Evolutionary conservation across 192 early-diverging fungal genomes (phyloP), one percentile per base, ranked within the genome.

Genomic region (Coemansia sp.): DNA sequence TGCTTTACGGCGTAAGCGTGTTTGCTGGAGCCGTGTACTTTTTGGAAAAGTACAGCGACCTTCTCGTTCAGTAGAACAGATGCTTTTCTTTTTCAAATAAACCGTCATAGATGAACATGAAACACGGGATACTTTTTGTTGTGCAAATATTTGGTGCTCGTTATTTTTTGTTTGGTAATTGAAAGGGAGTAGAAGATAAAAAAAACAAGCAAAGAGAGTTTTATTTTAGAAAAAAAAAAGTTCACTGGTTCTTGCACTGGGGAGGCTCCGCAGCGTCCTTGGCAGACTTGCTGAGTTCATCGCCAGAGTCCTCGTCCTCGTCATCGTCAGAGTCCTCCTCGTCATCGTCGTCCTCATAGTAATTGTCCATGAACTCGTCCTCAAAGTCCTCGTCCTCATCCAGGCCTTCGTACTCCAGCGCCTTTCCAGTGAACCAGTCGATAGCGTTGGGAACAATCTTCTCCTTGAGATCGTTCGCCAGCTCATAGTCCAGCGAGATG

Each of bases 391-490:
- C 69, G 33, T 76, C 66, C 55, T 70, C 70, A 25, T 70, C 76
- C 20, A 80, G 68, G 11, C 73, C 76, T 65, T 79, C 82, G 79
- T 91, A 93, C 63, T 90, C 87, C 42, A 98, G 84, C 46, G 97
- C 97, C 77, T 93, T 91, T 73, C 97, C 97, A 20, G 97, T 98
- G 85, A 98, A 99, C 91, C 93, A 99, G 84, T 98, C 94, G 63
- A 98, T 78, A 55, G 97, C 97, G 73, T 87, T 88, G 60, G 97
- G 95, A 49, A 99, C 89, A 65, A 99, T 83, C 84, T 93, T 96
- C 62, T 98, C 95, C 89, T 99, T 99, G 84, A 99, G 89, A 75
- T 96, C 90, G 79, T 99, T 96, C 34, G 96, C 97, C 74, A 95
- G 81, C 82, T 96, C 92, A 79, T 98, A 99, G 81, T 99, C 97